Percentiles rank a stretch among this genome's conserved stretches.
These are phyloP conservation scores for Bipolaris sorokiniana DNA, from an alignment of 2,329 filamentous ascomycete species.

Conservation along the genomic window DNA sequence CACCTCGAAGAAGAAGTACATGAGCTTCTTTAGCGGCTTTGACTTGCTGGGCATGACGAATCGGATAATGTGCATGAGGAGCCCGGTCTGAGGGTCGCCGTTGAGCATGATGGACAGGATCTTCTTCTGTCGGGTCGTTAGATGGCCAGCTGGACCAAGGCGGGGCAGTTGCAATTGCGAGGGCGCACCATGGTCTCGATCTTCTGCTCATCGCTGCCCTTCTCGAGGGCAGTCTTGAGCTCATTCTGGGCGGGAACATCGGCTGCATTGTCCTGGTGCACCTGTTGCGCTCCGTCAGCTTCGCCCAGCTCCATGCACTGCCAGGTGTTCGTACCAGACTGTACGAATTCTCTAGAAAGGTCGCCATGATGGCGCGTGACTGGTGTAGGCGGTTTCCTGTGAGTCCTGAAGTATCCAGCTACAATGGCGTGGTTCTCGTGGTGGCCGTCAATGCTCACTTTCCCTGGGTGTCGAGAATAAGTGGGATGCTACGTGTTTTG, in stretches of 20 bases:
- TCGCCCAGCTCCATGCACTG: constrained; percentile 29
- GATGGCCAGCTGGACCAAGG: constrained; percentile 59
- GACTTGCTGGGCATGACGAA: constrained; percentile 99
- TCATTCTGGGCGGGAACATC: constrained; percentile 91
- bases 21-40: constrained; percentile 94
- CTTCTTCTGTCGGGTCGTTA: constrained; percentile 64
- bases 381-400: constrained; percentile 7
- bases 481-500: constrained; percentile 48
- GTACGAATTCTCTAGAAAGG: constrained; percentile 93
- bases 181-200: constrained; percentile 69
- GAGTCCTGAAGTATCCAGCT: constrained; percentile 16
- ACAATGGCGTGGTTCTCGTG: constrained; percentile 35
- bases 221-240: constrained; percentile 90
- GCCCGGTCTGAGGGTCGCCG: constrained; percentile 90
- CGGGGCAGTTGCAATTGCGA: constrained; percentile 32
- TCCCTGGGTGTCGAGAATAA: constrained; percentile 32
- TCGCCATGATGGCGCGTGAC: constrained; percentile 73
- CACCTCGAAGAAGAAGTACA: constrained; percentile 99
- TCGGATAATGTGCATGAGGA: constrained; percentile 99
- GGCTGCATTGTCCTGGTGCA: constrained; percentile 96
- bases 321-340: constrained; percentile 67
- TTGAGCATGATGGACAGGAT: constrained; percentile 98
- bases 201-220: constrained; percentile 91
- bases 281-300: constrained; percentile 44
- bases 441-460: constrained; percentile 44